Evolutionary conservation across 805 yeast genomes (phyloP).

Genomic region (Metschnikowia cubensis): DNA sequence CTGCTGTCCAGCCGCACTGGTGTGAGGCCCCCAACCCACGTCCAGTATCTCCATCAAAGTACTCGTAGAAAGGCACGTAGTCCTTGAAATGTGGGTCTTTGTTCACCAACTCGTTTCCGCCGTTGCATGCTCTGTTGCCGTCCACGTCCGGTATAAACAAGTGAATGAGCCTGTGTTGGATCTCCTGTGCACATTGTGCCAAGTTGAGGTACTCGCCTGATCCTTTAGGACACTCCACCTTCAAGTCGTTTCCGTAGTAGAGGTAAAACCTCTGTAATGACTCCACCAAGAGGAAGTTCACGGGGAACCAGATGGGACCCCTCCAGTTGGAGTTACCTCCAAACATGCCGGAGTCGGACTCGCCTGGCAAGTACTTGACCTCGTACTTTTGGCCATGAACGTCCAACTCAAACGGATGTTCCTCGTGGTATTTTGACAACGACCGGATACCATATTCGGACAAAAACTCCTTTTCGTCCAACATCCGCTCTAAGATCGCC

Average conservation of each 20-base stretch:
- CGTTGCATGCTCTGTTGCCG: conserved; percentile 74
- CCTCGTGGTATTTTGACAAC: conserved; percentile 77
- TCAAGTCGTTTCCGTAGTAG: conserved; percentile 81
- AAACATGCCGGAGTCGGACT: conserved; percentile 87
- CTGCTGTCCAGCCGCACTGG: conserved; percentile 95
- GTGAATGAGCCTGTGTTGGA: conserved; percentile 80
- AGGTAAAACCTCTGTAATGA: conserved; percentile 81
- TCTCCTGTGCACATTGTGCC: conserved; percentile 86
- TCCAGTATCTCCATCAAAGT: conserved; percentile 92
- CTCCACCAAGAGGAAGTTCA: conserved; percentile 80
- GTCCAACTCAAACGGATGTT: conserved; percentile 79
- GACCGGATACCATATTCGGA: conserved; percentile 86
- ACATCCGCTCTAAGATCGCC: conserved; percentile 72
- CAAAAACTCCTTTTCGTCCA: conserved; percentile 82
- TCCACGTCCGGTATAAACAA: conserved; percentile 66
- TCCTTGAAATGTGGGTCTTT: conserved; percentile 71
- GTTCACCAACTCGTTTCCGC: conserved; percentile 51
- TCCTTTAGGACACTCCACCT: conserved; percentile 84
- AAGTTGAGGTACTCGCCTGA: conserved; percentile 72
- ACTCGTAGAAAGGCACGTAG: conserved; percentile 76
- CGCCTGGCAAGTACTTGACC: conserved; percentile 80
- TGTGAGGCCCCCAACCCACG: conserved; percentile 91
- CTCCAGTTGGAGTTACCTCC: conserved; percentile 98
- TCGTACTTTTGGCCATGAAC: conserved; percentile 70
- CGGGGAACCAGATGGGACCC: conserved; percentile 97